Evolutionary conservation across 768 basidiomycete species (phyloP), one percentile per base, ranked within the genome.

Genomic region (Tricholoma matsutake): DNA sequence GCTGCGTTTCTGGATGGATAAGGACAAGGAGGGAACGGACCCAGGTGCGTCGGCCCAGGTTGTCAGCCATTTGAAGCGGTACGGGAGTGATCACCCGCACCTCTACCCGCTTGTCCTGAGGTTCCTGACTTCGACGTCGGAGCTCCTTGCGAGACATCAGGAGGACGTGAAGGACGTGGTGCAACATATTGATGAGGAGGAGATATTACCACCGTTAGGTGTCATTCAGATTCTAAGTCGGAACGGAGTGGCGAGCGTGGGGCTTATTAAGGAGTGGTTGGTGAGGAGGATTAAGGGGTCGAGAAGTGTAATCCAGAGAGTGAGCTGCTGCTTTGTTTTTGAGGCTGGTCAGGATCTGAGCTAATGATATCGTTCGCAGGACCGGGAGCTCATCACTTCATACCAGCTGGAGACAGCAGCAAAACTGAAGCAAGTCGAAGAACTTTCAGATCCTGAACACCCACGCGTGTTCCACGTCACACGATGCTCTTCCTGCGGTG

Each of bases 401-500:
- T 98, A 98, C 75, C 86, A 93, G 22, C 68, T 85, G 29, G 97
- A 99, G 76, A 94, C 94, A 1, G 80, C 79, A 51, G 76, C 85
- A 25, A 96, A 94, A 71, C 76, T 92, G 63, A 86, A 87, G 65
- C 91, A 93, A 67, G 89, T 98, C 16, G 81, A 83, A 49, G 91
- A 92, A 32, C 82, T 98, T 16, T 83, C 87, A 4, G 89, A 96
- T 73, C 79, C 86, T 6, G 83, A 86, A 20, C 83, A 87, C 56
- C 91, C 97, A 0, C 83, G 86, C 18, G 90, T 98, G 20, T 97
- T 98, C 80, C 95, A 98, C 69, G 92, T 96, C 62, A 96, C 95
- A 7, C 81, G 94, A 43, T 98, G 97, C 73, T 89, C 96, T 20
- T 83, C 88, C 4, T 98, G 97, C 72, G 83, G 87, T 14, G 92